These are phyloP conservation scores for Penicillium pulvis DNA, from an alignment of 495 filamentous ascomycete genomes.

Conservation along the genomic window DNA sequence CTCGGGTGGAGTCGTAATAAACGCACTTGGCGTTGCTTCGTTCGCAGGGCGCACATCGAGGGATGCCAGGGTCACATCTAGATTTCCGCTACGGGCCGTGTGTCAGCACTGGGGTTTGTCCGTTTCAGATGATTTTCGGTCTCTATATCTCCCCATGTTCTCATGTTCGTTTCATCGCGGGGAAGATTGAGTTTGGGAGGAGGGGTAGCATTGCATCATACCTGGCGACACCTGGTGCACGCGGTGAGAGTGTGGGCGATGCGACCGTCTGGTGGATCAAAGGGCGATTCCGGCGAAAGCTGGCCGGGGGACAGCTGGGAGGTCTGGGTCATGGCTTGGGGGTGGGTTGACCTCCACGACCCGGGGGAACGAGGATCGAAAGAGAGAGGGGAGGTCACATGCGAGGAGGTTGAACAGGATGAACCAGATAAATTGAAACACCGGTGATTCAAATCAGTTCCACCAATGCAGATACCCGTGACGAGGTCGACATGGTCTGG, in stretches of 20 bases:
- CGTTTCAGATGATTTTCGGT: background rate
- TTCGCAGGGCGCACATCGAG: slow-evolving; percentile 90
- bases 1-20: slow-evolving; percentile 86
- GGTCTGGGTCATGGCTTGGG: slow-evolving; percentile 25
- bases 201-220: slow-evolving; percentile 43
- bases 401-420: slow-evolving; percentile 14
- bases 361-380: slow-evolving; percentile 5
- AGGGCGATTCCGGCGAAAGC: slow-evolving; percentile 27
- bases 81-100: slow-evolving; percentile 73
- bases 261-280: slow-evolving; percentile 43
- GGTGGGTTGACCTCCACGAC: slow-evolving; percentile 5
- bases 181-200: slow-evolving; percentile 5
- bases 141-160: background rate
- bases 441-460: slow-evolving; percentile 11
- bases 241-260: slow-evolving; percentile 86
- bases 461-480: slow-evolving; percentile 14
- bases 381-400: slow-evolving; percentile 22
- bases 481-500: slow-evolving; percentile 28
- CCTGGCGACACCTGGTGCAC: slow-evolving; percentile 82
- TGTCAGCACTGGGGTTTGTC: background rate
- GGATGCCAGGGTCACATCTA: slow-evolving; percentile 86
- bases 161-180: background rate
- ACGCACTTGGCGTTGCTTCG: slow-evolving; percentile 86
- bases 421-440: background rate
- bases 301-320: slow-evolving; percentile 18